Evolutionary conservation across 1,139 yeast species (phyloP), one percentile per base, ranked within the genome.

Genomic region (Pichia sp.): DNA sequence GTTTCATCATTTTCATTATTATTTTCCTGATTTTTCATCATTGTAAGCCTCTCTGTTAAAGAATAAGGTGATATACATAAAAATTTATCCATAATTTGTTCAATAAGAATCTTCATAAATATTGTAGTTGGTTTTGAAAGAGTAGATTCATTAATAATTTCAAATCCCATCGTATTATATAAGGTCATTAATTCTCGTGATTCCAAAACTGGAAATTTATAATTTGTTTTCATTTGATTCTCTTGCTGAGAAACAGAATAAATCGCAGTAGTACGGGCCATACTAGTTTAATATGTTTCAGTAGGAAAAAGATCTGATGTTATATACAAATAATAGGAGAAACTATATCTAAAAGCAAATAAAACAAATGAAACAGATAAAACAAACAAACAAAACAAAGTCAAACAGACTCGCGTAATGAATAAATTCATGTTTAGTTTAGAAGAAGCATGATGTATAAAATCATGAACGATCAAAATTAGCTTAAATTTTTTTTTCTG

Each of bases 1-100:
- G 32, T 37, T 10, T 23, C 51, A 12, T 63, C 66, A n/a, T 60
- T 69, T 1, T 60, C 63, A 7, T 63, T 69, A 6, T 46, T 46
- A 28, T 50, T 51, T 12, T 48, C 55, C 7, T 61, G 67, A 6
- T 60, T 61, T 27, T n/a, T 26, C 11, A 10, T 20, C 20, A 24
- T n/a, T 30, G 55, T 57, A 39, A 58, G 63, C 43, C 52, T 57
- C 41, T 59, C 62, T 35, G 71, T 66, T 27, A 78, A 56, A 27
- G 66, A 61, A 33, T 70, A 74, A 3, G 74, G 70, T 2, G 83
- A 73, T 1, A 82, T 67, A 11, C 84, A 87, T 59, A 82, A 69
- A 55, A 83, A 86, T 23, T 78, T 71, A 48, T 83, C 92, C 48
- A 86, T 68, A 23, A 87, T 76, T 58, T 83, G 90, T 53, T 82